phyloP scores from a whole-genome alignment of 345 rosid genomes.

The Microcos paniculata region DNA sequence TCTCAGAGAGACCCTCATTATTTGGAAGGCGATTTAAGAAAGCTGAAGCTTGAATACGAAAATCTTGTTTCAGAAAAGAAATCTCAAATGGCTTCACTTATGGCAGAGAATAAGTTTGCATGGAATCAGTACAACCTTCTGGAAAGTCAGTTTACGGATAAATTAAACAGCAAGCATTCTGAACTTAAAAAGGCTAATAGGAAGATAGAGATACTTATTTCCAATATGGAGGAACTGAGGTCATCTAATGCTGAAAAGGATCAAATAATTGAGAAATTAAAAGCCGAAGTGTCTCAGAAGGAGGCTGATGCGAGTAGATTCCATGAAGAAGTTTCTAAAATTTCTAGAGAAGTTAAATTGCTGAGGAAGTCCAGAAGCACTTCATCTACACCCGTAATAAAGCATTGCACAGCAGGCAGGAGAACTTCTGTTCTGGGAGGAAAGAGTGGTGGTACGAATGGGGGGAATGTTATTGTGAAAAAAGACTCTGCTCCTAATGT shows the following conservation, averaged over 20 bases:
- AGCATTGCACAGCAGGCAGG: constrained; percentile 31
- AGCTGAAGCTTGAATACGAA: constrained; percentile 50
- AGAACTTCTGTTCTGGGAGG: constrained; percentile 26
- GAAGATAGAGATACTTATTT: constrained; percentile 55
- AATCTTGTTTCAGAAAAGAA: constrained; percentile 59
- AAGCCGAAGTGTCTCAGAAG: constrained; percentile 45
- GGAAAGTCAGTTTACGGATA: constrained; percentile 49
- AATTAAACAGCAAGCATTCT: constrained; percentile 50
- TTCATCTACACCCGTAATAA: constrained; percentile 43
- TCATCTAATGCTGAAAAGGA: constrained; percentile 61
- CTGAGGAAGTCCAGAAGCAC: constrained; percentile 41
- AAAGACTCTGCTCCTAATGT: constrained; percentile 41
- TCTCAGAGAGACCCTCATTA: constrained; percentile 25
- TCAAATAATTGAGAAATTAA: constrained; percentile 47
- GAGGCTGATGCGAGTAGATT: constrained; percentile 45
- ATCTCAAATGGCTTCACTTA: constrained; percentile 48
- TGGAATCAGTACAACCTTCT: constrained; percentile 66
- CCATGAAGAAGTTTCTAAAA: constrained; percentile 45
- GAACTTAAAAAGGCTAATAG: constrained; percentile 57
- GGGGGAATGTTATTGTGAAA: constrained; percentile 22
- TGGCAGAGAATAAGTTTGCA: constrained; percentile 63
- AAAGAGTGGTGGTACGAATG: constrained; percentile 21
- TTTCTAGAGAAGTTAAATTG: constrained; percentile 49
- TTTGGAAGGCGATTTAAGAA: constrained; percentile 46
- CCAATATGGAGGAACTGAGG: constrained; percentile 56